Evolutionary conservation across 2,329 filamentous ascomycete species (phyloP).

Genomic region (Penicillium expansum): DNA sequence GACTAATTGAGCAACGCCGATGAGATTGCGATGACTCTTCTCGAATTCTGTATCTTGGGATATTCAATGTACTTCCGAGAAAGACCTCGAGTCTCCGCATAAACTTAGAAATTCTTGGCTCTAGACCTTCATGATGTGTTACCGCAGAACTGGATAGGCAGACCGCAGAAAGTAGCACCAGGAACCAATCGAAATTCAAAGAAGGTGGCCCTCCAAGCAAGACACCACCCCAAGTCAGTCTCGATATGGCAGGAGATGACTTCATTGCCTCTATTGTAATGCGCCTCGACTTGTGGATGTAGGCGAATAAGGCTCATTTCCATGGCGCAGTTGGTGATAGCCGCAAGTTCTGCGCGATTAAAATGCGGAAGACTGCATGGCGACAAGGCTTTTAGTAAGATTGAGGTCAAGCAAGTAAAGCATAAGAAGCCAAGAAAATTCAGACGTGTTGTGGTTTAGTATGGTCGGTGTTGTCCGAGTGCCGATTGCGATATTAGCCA

Average conservation of each 20-base stretch:
- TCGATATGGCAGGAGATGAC: not conserved
- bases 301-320: constrained; percentile 9
- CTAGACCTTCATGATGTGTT: not conserved
- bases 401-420: not conserved
- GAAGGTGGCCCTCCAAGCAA: not conserved
- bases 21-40: not conserved
- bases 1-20: not conserved
- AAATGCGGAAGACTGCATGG: constrained; percentile 3
- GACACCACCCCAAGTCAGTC: not conserved
- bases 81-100: not conserved
- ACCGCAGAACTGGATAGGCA: not conserved
- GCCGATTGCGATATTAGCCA: constrained; percentile 2
- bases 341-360: constrained; percentile 10
- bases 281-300: not conserved
- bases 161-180: not conserved
- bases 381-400: constrained; percentile 7
- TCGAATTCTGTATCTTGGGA: not conserved
- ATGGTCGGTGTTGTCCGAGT: constrained; percentile 2
- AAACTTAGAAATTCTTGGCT: not conserved
- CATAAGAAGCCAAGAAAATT: not conserved
- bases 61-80: not conserved
- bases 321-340: constrained; percentile 33
- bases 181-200: not conserved
- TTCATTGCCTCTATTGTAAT: not conserved
- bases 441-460: not conserved